Percentiles rank a stretch among this genome's conserved stretches.
Conservation (phyloP, 176 grass and related monocot genomes). For the Typha latifolia region DNA sequence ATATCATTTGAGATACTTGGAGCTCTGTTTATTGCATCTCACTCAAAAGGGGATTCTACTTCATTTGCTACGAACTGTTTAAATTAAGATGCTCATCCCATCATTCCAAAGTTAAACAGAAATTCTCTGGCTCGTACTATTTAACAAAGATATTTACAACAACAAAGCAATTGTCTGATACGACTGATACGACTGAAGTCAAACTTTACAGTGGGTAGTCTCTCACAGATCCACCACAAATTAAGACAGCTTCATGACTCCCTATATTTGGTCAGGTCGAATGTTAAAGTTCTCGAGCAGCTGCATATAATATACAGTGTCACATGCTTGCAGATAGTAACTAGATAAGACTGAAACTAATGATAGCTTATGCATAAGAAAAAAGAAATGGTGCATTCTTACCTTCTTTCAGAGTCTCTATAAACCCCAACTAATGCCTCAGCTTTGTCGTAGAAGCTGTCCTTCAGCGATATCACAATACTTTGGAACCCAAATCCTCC, state of each 20-base stretch:
- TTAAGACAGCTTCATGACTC: constrained; percentile 37
- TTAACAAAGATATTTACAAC: constrained; percentile 12
- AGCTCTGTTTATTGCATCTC: too few species aligned
- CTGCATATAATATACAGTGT: constrained; percentile 41
- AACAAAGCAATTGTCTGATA: neutral
- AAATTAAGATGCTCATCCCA: neutral
- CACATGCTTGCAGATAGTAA: neutral
- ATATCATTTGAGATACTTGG: too few species aligned
- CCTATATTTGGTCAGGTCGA: constrained; percentile 84
- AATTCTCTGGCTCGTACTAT: constrained; percentile 3
- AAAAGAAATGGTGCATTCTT: neutral
- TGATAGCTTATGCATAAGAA: neutral
- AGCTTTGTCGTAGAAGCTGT: constrained; percentile 97
- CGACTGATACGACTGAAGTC: neutral
- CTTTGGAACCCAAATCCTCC: constrained; percentile 83
- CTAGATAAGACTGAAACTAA: neutral
- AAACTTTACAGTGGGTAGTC: constrained; percentile 5
- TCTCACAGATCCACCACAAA: neutral
- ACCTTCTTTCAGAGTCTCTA: constrained; percentile 82
- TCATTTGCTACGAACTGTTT: neutral
- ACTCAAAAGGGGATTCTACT: neutral
- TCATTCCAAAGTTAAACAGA: neutral
- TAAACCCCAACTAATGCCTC: constrained; percentile 98
- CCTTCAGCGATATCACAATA: constrained; percentile 96
- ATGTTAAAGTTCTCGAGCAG: constrained; percentile 92